Evolutionary conservation across 257 asterid species (phyloP), one percentile per base, ranked within the genome.

Genomic region (Craterostigma plantagineum): DNA sequence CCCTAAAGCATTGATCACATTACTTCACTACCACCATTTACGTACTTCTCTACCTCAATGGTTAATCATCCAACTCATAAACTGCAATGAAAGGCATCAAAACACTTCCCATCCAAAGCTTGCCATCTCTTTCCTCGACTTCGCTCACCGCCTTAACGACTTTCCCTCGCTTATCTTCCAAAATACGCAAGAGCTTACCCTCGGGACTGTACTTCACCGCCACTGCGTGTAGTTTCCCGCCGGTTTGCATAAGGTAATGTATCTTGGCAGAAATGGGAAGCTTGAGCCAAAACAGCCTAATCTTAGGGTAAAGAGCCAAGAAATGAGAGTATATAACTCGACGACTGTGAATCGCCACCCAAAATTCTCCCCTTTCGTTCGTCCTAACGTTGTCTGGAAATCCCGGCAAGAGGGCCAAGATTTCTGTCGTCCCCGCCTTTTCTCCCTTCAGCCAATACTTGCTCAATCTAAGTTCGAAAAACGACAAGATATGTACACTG

Each of bases 51-150:
- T n/a, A n/a, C n/a, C n/a, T n/a, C n/a, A n/a, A n/a, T n/a, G n/a
- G n/a, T 23, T 23, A 23, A 6, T 7, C 18, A 9, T 35, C 30
- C 13, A 48, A 16, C 8, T 9, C 33, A 35, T 48, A 34, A 14
- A 48, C 52, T 1, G 52, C 41, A 11, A 48, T 16, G 30, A 48
- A 87, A n/a, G 91, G 62, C 93, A 79, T 79, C 68, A 87, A 57
- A 36, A 87, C 97, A 18, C 93, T 87, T 18, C 95, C 97, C 15
- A 87, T 65, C 97, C 95, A 87, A 50, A 87, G 92, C 70, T 76
- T 76, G 45, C 97, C 93, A 34, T 79, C 90, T 58, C 45, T 81
- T 71, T 87, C 97, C 55, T 87, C 95, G 1, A 76, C 95, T 68
- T 87, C 92, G 27, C 97, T 87, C 0, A 68, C 81, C 9, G 85